A percentile compares a stretch with the other conserved stretches of the same genome.
phyloP scores from a whole-genome alignment of 23 red algal species.

The Gracilariopsis chorda region DNA sequence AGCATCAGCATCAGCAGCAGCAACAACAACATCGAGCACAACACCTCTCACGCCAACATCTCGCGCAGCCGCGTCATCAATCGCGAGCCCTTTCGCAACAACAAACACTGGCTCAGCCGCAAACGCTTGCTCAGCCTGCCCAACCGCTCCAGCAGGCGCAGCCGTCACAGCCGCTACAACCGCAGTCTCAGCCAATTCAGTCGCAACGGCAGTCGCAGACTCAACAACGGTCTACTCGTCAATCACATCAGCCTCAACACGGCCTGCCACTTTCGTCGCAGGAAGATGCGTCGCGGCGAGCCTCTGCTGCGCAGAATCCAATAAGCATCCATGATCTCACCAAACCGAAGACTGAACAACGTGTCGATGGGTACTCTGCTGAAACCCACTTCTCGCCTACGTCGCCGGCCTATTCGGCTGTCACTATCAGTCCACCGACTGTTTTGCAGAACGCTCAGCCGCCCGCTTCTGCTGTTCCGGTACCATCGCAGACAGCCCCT shows the following conservation, averaged over 20 bases:
- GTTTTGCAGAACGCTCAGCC: neutral
- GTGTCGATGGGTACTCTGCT: neutral
- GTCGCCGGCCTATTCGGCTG: constrained; percentile 35
- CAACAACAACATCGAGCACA: too few species aligned
- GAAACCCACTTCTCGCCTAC: constrained; percentile 26
- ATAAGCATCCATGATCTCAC: constrained; percentile 51
- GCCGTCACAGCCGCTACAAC: neutral
- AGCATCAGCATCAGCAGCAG: neutral
- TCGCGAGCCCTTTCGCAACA: neutral
- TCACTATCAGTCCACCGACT: constrained; percentile 34
- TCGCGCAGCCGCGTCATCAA: neutral
- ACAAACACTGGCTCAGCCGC: neutral
- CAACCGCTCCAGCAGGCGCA: neutral
- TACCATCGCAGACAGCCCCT: neutral
- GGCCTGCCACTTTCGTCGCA: neutral
- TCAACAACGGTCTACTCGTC: neutral
- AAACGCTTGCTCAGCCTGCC: neutral
- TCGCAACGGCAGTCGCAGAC: neutral
- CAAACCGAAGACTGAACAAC: constrained; percentile 39
- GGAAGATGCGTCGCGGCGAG: neutral
- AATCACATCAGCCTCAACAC: neutral
- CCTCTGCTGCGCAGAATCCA: neutral
- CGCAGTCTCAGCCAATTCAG: neutral
- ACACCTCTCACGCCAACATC: too few species aligned
- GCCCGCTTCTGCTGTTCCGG: neutral